A percentile compares a stretch with the other conserved stretches of the same genome.
Conservation (phyloP, 306 rosid genomes). For the Pterocarpus macrocarpus region DNA sequence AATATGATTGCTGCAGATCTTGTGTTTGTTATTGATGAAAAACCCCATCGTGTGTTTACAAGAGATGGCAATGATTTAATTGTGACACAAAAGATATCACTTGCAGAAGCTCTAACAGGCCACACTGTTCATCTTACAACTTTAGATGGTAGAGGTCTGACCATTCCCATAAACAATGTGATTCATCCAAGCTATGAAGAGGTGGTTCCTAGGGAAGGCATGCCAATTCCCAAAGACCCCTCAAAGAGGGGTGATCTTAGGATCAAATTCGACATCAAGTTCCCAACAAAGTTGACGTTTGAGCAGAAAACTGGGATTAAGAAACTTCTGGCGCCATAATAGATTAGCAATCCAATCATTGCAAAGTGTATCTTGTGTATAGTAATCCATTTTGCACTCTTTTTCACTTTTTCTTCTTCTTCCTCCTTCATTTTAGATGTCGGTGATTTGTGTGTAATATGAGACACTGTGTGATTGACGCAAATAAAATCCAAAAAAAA, state of each 20-base stretch:
- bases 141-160: constrained; percentile 43
- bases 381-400: not conserved
- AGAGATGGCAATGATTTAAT: constrained; percentile 51
- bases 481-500: not conserved
- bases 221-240: constrained; percentile 53
- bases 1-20: constrained; percentile 47
- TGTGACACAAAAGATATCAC: constrained; percentile 43
- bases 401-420: not conserved
- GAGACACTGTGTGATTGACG: not conserved
- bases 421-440: not conserved
- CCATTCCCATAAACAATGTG: constrained; percentile 42
- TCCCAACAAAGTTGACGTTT: constrained; percentile 44
- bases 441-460: not conserved
- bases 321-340: constrained; percentile 42
- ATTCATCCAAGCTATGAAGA: constrained; percentile 49
- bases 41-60: constrained; percentile 37
- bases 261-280: constrained; percentile 47
- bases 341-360: not conserved
- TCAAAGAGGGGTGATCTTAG: constrained; percentile 48
- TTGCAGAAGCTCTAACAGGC: constrained; percentile 46
- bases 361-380: constrained; percentile 2
- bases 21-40: constrained; percentile 42
- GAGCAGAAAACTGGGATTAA: constrained; percentile 46
- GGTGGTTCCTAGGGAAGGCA: constrained; percentile 43
- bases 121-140: constrained; percentile 45